Base-by-base conservation (phyloP, 345 rosid genomes). In the Lenwebbia sp. region DNA sequence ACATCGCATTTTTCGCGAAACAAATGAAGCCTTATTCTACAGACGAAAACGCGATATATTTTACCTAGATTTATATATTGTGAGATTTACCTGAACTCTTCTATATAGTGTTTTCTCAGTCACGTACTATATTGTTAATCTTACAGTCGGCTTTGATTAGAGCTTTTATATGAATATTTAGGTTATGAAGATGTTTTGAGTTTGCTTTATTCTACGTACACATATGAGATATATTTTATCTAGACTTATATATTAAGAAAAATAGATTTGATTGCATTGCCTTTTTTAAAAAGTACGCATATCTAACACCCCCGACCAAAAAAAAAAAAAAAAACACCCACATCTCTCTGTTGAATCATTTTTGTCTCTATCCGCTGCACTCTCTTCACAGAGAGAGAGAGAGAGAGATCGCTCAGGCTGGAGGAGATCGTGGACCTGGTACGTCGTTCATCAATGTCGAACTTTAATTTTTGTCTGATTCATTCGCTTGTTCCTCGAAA, bases 401-500 rank as follows among this genome's bases (percentile, higher is more conserved):
- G 54, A 55, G 54, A 57, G 85, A 47, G 86, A 44, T 75, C 54
- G 53, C 86, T 85, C 74, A 37, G n/a, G 86, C 86, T 54, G 78
- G 78, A 70, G 82, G 86, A 85, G 83, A 85, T 84, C 53, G 70
- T 58, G 82, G 19, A 56, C 26, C 56, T 30, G 86, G 86, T 85
- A 75, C 74, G 86, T 85, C 75, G 25, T 49, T 30, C 47, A n/a
- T 17, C 54, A 52, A 51, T 70, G 57, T 19, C 47, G 37, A 30
- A 56, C 25, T 10, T 5, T 11, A 21, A 28, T 58, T 49, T n/a
- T 41, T 56, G 52, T 62, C n/a, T 21, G 65, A 50, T 70, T 70
- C 78, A 40, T 70, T 70, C 44, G 30, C n/a, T 70, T 22, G 78
- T 33, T 19, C 78, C 25, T 33, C 44, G 13, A 19, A 65, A 33